Percentiles rank a stretch among this genome's conserved stretches.
These are phyloP conservation scores for Phlebiopsis gigantea DNA, from an alignment of 768 basidiomycete genomes.

Conservation along the genomic window DNA sequence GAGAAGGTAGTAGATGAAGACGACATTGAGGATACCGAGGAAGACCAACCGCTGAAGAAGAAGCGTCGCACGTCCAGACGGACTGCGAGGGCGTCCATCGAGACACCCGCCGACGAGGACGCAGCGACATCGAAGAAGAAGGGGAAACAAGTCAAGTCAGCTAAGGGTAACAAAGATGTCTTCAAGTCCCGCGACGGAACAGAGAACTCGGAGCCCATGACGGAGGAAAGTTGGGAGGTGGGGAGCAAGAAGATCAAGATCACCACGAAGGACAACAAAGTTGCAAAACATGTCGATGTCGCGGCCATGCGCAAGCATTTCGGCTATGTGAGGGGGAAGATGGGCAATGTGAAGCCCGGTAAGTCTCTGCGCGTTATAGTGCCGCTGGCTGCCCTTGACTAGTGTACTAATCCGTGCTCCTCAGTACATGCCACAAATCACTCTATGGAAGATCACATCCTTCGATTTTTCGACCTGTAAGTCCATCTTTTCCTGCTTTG, in stretches of 20 bases:
- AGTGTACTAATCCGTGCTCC: neutral
- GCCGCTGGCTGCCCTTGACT: neutral
- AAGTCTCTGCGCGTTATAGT: constrained; percentile 27
- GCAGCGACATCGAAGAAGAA: neutral
- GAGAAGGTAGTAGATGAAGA: neutral
- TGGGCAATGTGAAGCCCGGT: constrained; percentile 58
- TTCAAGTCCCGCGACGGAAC: constrained; percentile 8
- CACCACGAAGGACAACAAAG: constrained; percentile 19
- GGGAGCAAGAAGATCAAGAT: constrained; percentile 7
- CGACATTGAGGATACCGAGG: neutral
- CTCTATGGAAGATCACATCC: constrained; percentile 62
- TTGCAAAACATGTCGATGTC: constrained; percentile 35
- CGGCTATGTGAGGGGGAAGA: constrained; percentile 42
- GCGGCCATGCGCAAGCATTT: constrained; percentile 48
- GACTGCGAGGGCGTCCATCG: neutral
- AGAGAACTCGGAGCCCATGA: constrained; percentile 9
- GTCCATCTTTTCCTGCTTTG: constrained; percentile 20
- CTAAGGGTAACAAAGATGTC: neutral
- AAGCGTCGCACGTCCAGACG: neutral
- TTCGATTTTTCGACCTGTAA: constrained; percentile 76
- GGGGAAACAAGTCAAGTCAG: neutral
- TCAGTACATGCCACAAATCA: constrained; percentile 64
- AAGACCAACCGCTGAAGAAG: neutral
- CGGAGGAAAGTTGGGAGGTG: neutral
- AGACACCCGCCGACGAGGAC: neutral